These are phyloP conservation scores for Elsinoe ampelina DNA, from an alignment of 2,329 filamentous ascomycete species.

Conservation along the genomic window DNA sequence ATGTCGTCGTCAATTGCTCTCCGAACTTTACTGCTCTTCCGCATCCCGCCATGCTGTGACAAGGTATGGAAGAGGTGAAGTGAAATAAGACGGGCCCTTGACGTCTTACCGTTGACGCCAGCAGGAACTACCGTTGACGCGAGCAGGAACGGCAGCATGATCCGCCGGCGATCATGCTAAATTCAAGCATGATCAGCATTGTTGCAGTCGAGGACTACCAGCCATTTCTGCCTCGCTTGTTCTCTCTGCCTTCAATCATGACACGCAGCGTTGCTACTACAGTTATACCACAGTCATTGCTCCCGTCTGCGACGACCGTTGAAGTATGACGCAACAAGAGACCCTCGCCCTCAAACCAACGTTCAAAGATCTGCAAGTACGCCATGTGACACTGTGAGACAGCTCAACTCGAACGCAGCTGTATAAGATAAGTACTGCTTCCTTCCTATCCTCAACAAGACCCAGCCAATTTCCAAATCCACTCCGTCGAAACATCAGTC, in stretches of 20 bases:
- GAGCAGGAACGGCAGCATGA: background rate
- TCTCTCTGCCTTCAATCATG: background rate
- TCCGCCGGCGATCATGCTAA: background rate
- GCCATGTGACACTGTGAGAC: conserved; percentile 1
- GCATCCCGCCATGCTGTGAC: background rate
- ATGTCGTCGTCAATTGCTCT: no score
- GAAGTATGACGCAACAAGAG: background rate
- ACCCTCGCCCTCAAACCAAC: background rate
- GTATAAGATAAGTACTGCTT: background rate
- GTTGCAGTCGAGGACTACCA: background rate
- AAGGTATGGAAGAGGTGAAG: background rate
- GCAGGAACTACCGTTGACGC: background rate
- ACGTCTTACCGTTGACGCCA: background rate
- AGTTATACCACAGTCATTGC: no score
- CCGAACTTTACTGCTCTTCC: no score
- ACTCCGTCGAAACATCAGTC: background rate
- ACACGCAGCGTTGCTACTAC: background rate
- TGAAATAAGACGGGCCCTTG: background rate
- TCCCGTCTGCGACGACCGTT: background rate
- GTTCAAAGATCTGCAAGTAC: background rate
- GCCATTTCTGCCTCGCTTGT: background rate
- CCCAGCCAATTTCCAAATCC: background rate
- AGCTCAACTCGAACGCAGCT: background rate
- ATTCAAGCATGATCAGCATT: background rate
- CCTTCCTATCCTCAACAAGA: background rate